Evolutionary conservation across 2,329 filamentous ascomycete species (phyloP).

Genomic region (Beauveria scarabaeidicola): DNA sequence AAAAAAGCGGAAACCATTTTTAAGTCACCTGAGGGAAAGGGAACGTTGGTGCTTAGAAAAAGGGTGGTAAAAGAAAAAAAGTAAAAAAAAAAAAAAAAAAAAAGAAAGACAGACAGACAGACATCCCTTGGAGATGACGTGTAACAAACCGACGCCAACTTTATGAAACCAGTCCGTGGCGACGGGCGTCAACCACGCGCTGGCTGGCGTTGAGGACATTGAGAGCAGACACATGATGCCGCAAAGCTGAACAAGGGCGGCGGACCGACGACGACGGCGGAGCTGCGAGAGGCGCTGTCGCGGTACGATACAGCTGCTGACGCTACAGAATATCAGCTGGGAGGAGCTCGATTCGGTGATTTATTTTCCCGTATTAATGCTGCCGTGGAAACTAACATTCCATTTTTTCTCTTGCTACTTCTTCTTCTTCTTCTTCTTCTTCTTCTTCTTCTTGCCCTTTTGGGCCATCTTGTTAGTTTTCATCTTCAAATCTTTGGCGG

Average conservation of each 20-base stretch:
- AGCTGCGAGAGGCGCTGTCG: constrained; percentile 23
- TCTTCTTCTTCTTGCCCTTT: no score
- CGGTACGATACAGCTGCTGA: constrained; percentile 35
- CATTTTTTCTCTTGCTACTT: background rate
- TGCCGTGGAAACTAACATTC: background rate
- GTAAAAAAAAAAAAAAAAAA: background rate
- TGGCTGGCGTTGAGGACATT: constrained; percentile 41
- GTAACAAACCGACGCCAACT: background rate
- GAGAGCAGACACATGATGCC: constrained; percentile 25
- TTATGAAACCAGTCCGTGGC: constrained; percentile 37
- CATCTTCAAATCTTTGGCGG: no score
- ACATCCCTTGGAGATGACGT: background rate
- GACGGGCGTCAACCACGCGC: constrained; percentile 51
- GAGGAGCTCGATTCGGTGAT: background rate
- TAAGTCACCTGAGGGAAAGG: background rate
- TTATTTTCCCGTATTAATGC: background rate
- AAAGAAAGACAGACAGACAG: background rate
- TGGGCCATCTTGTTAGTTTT: no score
- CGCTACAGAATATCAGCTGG: constrained; percentile 25
- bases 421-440: no score
- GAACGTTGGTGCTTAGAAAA: background rate
- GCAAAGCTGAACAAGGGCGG: background rate
- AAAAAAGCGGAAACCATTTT: background rate
- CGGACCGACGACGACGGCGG: background rate
- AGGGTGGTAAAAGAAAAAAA: background rate